Evolutionary conservation across 2,329 filamentous ascomycete species (phyloP).

Genomic region (Exophiala aquamarina): DNA sequence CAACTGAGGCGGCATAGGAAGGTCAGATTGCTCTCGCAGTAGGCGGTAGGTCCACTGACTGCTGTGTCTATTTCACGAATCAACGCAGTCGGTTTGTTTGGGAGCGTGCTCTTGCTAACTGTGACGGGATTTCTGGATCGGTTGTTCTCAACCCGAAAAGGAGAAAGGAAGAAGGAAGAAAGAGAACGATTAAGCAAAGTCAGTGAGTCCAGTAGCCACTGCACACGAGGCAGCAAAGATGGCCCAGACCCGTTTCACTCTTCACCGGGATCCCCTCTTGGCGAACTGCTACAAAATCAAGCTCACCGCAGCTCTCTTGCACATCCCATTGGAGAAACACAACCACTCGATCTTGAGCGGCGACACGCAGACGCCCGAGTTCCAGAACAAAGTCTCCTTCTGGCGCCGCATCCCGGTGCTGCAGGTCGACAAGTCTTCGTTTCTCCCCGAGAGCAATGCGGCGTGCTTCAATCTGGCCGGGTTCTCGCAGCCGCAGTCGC

Average conservation of each 20-base stretch:
- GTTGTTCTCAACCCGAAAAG: too few species aligned
- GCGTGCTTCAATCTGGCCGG: conserved; percentile 15
- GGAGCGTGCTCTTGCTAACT: too few species aligned
- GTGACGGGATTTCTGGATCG: too few species aligned
- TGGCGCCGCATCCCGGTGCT: conserved; percentile 11
- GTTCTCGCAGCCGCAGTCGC: background rate
- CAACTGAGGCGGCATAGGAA: too few species aligned
- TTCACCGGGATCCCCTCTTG: conserved; percentile 13
- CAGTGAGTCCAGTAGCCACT: too few species aligned
- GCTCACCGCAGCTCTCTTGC: conserved; percentile 11
- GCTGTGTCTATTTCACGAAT: too few species aligned
- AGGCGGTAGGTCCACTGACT: too few species aligned
- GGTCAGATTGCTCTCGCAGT: too few species aligned
- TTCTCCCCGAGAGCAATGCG: conserved; percentile 14
- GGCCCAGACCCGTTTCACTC: too few species aligned
- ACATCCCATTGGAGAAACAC: conserved; percentile 7
- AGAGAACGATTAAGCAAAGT: background rate
- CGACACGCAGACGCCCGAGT: conserved; percentile 11
- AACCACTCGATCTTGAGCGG: conserved; percentile 9
- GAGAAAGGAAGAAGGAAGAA: too few species aligned
- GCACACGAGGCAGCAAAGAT: too few species aligned
- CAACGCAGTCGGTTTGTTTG: too few species aligned
- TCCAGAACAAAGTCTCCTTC: conserved; percentile 7
- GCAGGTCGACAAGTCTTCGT: conserved; percentile 6
- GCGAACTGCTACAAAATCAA: conserved; percentile 16